Evolutionary conservation across 768 basidiomycete genomes (phyloP).

Genomic region (Auriscalpium microsporum): DNA sequence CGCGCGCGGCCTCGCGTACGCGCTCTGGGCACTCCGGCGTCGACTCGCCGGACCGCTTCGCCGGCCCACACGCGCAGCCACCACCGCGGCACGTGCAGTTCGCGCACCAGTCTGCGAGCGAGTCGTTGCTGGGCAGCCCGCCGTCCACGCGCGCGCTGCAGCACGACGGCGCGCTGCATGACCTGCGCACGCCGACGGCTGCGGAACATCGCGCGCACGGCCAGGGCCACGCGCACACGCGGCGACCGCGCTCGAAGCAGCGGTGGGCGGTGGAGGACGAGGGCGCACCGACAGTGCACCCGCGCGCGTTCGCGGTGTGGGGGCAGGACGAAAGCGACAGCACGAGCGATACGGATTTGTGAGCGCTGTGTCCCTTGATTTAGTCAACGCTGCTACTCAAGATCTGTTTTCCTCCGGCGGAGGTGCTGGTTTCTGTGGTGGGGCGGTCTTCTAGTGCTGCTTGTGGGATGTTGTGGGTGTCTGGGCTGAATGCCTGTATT

Average conservation of each 20-base stretch:
- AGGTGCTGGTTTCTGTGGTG: too few relatives aligned
- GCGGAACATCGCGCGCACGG: slow-evolving; percentile 11
- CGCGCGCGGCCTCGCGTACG: background rate
- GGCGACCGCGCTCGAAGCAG: slow-evolving; percentile 15
- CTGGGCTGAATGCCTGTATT: too few relatives aligned
- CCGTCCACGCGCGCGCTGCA: background rate
- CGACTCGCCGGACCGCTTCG: slow-evolving; percentile 12
- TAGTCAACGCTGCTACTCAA: too few relatives aligned
- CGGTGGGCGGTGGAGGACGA: slow-evolving; percentile 11
- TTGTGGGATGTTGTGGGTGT: too few relatives aligned
- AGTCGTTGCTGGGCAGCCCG: background rate
- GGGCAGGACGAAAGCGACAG: slow-evolving; percentile 87
- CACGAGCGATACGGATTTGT: slow-evolving; percentile 62
- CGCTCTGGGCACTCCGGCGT: slow-evolving; percentile 13
- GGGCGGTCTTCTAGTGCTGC: too few relatives aligned
- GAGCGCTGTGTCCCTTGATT: background rate
- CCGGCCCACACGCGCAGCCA: background rate
- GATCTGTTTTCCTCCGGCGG: too few relatives aligned
- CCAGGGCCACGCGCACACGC: slow-evolving; percentile 14
- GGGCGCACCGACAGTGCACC: slow-evolving; percentile 26
- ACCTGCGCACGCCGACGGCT: slow-evolving; percentile 9
- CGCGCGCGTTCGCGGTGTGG: slow-evolving; percentile 71
- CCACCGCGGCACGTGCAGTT: slow-evolving; percentile 2
- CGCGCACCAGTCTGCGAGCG: too few relatives aligned
- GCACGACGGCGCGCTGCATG: background rate